Evolutionary conservation across 2,329 filamentous ascomycete genomes (phyloP), one percentile per base, ranked within the genome.

Genomic region (Rhynchosporium graminicola): DNA sequence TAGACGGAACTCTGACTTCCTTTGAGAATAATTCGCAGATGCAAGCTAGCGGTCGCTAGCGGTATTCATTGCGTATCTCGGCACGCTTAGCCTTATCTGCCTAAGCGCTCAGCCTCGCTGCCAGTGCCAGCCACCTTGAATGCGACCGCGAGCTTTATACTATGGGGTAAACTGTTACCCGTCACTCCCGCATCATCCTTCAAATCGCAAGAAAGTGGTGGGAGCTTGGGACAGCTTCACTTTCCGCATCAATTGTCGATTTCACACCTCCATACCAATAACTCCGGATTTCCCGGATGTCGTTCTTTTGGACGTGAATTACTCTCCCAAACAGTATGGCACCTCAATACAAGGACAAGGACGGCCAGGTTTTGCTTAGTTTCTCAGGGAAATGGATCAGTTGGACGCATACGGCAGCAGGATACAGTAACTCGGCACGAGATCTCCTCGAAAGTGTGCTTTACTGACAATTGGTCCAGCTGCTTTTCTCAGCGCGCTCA

Each of bases 321-420:
- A 45, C 42, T 56, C 58, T 55, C 50, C 36, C 54, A 33, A 65
- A 61, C 62, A 68, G 61, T 63, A 82, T 82, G 80, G 75, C 77
- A 65, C 71, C 74, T 62, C 82, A 78, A 69, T 87, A 85, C 77
- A 59, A 59, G 57, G 86, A 88, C 51, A 88, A 88, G 77, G 86
- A 88, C 78, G 79, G 79, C 67, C 83, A 84, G 70, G 80, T 84
- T 62, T 77, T 87, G 67, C 74, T 86, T 65, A 77, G 82, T 68
- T 84, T 99, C 74, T 93, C 89, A 75, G 95, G 91, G 69, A 89
- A 89, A 82, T 97, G 91, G 91, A 82, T 99, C 68, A 91, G 92
- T 63, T 96, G 90, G 85, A 77, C 86, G 68, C 95, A 99, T 79
- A 99, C 95, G 8, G 77, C 82, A 54, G 80, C 91, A 69, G 95